Evolutionary conservation across 768 basidiomycete species (phyloP).

Genomic region (Podaxis carcinomalis): DNA sequence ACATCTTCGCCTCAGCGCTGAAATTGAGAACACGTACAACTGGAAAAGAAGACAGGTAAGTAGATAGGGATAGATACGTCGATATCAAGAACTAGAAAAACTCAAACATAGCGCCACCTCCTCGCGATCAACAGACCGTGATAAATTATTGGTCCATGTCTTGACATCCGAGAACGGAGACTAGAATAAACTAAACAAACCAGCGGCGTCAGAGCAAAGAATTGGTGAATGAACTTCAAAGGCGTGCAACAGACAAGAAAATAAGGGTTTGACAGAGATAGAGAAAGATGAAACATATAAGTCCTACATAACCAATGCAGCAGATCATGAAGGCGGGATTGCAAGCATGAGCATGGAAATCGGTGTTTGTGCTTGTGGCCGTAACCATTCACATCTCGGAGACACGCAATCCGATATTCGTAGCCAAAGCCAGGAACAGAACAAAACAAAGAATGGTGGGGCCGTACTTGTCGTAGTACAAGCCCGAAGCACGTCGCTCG

Average conservation of each 20-base stretch:
- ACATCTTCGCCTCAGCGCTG: neutral
- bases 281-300: neutral
- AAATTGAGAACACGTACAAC: neutral
- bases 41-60: neutral
- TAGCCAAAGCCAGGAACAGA: constrained; percentile 63
- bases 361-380: too few relatives aligned
- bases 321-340: neutral
- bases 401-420: constrained; percentile 71
- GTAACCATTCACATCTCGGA: constrained; percentile 43
- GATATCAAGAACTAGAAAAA: neutral
- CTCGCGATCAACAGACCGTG: neutral
- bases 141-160: constrained; percentile 3
- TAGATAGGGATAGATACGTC: neutral
- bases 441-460: constrained; percentile 72
- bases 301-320: neutral
- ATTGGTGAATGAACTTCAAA: too few relatives aligned
- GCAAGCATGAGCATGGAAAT: too few relatives aligned
- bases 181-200: neutral
- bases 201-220: neutral
- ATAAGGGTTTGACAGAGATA: neutral
- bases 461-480: constrained; percentile 90
- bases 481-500: constrained; percentile 65
- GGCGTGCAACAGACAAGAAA: neutral
- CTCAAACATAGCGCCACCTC: neutral
- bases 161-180: neutral